Percentiles rank a stretch among this genome's conserved stretches.
Conservation (phyloP, 139 green algal species). For the Pleodorina starrii region DNA sequence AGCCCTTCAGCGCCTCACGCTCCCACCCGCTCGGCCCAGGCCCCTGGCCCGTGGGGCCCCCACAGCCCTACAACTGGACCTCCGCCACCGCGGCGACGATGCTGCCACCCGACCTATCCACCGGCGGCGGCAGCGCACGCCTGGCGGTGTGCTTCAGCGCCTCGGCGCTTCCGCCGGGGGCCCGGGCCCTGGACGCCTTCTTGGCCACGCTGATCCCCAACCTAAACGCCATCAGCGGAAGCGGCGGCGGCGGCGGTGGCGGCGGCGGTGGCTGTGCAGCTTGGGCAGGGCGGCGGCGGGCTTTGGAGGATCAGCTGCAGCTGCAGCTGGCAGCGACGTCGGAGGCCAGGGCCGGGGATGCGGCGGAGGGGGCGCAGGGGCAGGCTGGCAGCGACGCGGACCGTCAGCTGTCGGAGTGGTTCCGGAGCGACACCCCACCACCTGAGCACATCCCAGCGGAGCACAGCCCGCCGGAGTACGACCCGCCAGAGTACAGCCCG, state of each 20-base stretch:
- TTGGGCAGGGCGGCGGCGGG: no score
- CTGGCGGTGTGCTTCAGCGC: constrained; percentile 24
- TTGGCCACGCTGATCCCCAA: not conserved
- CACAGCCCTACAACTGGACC: not conserved
- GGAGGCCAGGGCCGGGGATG: no score
- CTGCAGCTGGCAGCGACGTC: no score
- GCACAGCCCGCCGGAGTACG: no score
- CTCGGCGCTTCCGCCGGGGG: not conserved
- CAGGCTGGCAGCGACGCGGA: no score
- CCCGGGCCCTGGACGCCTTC: not conserved
- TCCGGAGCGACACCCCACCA: no score
- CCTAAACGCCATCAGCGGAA: not conserved
- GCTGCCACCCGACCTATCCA: no score
- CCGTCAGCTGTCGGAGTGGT: no score
- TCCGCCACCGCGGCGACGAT: not conserved
- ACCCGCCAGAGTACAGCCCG: no score
- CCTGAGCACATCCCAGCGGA: no score
- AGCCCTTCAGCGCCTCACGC: not conserved
- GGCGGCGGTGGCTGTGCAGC: not conserved
- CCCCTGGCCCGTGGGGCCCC: not conserved
- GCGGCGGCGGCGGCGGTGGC: not conserved
- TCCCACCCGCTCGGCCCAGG: not conserved
- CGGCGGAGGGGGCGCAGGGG: no score
- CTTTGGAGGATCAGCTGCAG: no score
- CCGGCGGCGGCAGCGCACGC: not conserved